A percentile compares a stretch with the other conserved stretches of the same genome.
These are phyloP conservation scores for Phytophthora pluvialis DNA, from an alignment of 352 stramenopile genomes.

Conservation along the genomic window DNA sequence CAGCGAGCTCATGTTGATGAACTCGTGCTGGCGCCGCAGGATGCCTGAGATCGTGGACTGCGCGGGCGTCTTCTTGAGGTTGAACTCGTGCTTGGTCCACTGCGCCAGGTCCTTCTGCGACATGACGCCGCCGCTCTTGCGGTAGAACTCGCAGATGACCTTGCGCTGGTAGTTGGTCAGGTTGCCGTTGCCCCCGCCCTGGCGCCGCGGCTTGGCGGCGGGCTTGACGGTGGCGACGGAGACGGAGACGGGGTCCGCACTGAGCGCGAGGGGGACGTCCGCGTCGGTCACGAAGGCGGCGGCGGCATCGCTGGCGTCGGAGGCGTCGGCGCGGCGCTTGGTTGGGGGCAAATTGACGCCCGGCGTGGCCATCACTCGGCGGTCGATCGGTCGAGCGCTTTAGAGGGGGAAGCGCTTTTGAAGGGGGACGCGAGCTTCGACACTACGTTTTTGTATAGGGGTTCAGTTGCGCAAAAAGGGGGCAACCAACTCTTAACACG, in stretches of 20 bases:
- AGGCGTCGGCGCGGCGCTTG: constrained; percentile 10
- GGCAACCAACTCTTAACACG: background rate
- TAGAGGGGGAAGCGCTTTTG: background rate
- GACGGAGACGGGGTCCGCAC: background rate
- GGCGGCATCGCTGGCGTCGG: background rate
- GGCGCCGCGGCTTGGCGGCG: constrained; percentile 22
- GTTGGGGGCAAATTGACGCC: constrained; percentile 16
- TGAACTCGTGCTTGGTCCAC: constrained; percentile 89
- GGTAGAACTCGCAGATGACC: constrained; percentile 86
- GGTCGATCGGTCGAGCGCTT: constrained; percentile 3
- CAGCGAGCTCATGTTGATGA: constrained; percentile 84
- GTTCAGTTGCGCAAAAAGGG: background rate
- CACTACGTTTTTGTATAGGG: no score
- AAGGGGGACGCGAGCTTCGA: no score
- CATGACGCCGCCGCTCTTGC: constrained; percentile 81
- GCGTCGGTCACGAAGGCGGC: background rate
- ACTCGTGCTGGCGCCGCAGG: constrained; percentile 81
- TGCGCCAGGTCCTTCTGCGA: constrained; percentile 88
- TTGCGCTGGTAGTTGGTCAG: constrained; percentile 88
- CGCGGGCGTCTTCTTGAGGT: constrained; percentile 79
- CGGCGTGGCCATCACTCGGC: constrained; percentile 12
- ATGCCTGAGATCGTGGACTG: constrained; percentile 89
- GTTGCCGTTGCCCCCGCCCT: constrained; percentile 66
- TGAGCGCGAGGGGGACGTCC: background rate
- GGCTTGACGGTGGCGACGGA: background rate